Evolutionary conservation across 2,329 filamentous ascomycete species (phyloP).

Genomic region (Akanthomyces uredinophilus): DNA sequence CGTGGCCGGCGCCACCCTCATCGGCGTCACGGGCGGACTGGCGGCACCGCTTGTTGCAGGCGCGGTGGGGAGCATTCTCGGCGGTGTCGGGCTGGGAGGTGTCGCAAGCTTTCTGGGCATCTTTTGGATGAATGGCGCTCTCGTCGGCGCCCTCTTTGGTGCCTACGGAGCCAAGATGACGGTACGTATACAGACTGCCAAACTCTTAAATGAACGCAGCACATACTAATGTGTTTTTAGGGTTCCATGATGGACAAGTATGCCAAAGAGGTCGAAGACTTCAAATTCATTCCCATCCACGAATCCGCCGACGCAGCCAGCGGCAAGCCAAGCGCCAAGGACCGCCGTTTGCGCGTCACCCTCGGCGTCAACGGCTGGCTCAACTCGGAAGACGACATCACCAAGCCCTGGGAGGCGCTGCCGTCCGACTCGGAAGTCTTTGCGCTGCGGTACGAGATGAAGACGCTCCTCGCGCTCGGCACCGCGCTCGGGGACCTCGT

Average conservation of each 20-base stretch:
- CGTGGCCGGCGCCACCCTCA: conserved; percentile 80
- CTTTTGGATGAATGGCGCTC: conserved; percentile 76
- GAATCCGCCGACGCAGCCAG: conserved; percentile 10
- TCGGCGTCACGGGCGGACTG: conserved; percentile 89
- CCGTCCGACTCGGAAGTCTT: conserved; percentile 72
- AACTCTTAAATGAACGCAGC: neutral
- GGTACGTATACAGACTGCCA: conserved; percentile 24
- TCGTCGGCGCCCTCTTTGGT: conserved; percentile 84
- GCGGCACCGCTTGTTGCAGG: conserved; percentile 84
- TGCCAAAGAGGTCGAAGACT: conserved; percentile 80
- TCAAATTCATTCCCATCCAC: conserved; percentile 69
- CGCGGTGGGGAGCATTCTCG: conserved; percentile 78
- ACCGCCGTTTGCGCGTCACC: conserved; percentile 65
- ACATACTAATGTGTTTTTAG: conserved; percentile 21
- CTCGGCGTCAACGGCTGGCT: conserved; percentile 89
- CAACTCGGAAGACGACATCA: conserved; percentile 66
- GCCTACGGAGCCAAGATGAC: conserved; percentile 78
- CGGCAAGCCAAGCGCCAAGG: conserved; percentile 18
- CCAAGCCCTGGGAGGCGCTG: conserved; percentile 73
- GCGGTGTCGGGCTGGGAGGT: conserved; percentile 76
- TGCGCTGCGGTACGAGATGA: conserved; percentile 77
- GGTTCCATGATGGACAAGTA: conserved; percentile 85
- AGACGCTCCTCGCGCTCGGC: conserved; percentile 70
- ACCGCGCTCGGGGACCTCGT: conserved; percentile 67
- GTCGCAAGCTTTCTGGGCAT: conserved; percentile 82